These are phyloP conservation scores for Cutaneotrichosporon sp. DNA, from an alignment of 1,284 basidiomycete genomes.

Conservation along the genomic window DNA sequence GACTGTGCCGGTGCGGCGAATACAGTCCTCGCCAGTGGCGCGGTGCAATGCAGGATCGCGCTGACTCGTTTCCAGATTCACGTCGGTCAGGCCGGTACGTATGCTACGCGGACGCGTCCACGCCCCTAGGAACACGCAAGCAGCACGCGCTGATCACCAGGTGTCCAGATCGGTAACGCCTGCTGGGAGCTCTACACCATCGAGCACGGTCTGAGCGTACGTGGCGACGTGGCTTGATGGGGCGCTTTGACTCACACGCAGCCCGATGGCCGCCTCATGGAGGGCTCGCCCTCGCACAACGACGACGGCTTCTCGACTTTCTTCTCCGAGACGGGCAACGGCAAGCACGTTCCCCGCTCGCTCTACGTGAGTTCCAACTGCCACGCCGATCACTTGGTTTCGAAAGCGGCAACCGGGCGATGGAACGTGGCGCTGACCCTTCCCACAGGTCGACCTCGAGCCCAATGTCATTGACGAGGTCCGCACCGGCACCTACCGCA, in stretches of 20 bases:
- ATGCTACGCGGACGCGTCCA: background rate
- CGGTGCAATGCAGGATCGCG: conserved; percentile 1
- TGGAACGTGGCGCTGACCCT: background rate
- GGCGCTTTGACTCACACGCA: conserved; percentile 47
- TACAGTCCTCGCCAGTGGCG: conserved; percentile 1
- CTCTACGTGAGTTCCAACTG: conserved; percentile 67
- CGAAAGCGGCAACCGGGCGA: conserved; percentile 8
- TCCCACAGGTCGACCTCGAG: conserved; percentile 72
- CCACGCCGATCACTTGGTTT: background rate
- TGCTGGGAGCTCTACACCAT: conserved; percentile 99
- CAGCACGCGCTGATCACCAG: conserved; percentile 24
- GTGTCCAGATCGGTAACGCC: conserved; percentile 78
- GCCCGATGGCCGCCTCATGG: conserved; percentile 87
- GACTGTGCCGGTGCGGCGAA: background rate
- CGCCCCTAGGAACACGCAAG: background rate
- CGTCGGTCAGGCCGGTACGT: conserved; percentile 54
- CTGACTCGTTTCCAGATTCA: conserved; percentile 40
- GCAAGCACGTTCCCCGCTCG: conserved; percentile 96
- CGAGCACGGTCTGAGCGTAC: conserved; percentile 93
- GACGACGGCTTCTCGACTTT: conserved; percentile 91
- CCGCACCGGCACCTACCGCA: conserved; percentile 88
- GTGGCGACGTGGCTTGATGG: conserved; percentile 46
- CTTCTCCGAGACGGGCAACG: conserved; percentile 66
- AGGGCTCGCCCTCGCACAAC: conserved; percentile 68
- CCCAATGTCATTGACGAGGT: conserved; percentile 96